phyloP scores from a whole-genome alignment of 2,329 filamentous ascomycete genomes.

The Apiospora kogelbergensis region DNA sequence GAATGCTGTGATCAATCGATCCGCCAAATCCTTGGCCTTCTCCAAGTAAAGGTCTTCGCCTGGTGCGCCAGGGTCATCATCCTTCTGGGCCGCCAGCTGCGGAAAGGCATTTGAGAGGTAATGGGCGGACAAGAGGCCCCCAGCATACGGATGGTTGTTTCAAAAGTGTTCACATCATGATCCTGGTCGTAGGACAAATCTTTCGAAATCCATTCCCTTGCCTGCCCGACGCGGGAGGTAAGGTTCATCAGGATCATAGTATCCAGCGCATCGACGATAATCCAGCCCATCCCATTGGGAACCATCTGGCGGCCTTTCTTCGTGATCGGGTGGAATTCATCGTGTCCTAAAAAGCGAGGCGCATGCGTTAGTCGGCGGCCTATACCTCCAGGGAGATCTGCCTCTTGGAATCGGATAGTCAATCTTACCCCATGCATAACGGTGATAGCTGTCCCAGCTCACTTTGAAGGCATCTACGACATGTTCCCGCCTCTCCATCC shows the following conservation, averaged over 20 bases:
- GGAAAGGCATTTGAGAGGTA: constrained; percentile 88
- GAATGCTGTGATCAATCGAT: constrained; percentile 83
- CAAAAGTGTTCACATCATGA: constrained; percentile 95
- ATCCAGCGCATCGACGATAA: constrained; percentile 93
- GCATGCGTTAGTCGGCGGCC: not conserved
- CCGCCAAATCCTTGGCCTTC: constrained; percentile 90
- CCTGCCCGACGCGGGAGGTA: constrained; percentile 79
- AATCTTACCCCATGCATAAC: constrained; percentile 86
- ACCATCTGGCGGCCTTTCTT: constrained; percentile 84
- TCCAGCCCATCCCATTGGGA: constrained; percentile 89
- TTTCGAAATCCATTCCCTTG: constrained; percentile 83
- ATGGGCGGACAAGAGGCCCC: constrained; percentile 91
- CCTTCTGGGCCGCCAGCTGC: constrained; percentile 70
- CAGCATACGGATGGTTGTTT: constrained; percentile 97
- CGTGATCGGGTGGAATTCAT: constrained; percentile 82
- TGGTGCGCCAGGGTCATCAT: constrained; percentile 69
- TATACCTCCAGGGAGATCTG: not conserved
- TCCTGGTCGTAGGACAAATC: constrained; percentile 85
- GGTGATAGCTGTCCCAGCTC: constrained; percentile 91
- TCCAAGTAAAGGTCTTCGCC: constrained; percentile 94
- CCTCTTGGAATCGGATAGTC: not conserved
- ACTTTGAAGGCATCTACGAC: constrained; percentile 88
- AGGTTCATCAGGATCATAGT: constrained; percentile 99
- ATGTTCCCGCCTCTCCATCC: constrained; percentile 73
- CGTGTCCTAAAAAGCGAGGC: constrained; percentile 57